Base-by-base conservation (phyloP, 495 filamentous ascomycete genomes). In the Penicillium lividum region DNA sequence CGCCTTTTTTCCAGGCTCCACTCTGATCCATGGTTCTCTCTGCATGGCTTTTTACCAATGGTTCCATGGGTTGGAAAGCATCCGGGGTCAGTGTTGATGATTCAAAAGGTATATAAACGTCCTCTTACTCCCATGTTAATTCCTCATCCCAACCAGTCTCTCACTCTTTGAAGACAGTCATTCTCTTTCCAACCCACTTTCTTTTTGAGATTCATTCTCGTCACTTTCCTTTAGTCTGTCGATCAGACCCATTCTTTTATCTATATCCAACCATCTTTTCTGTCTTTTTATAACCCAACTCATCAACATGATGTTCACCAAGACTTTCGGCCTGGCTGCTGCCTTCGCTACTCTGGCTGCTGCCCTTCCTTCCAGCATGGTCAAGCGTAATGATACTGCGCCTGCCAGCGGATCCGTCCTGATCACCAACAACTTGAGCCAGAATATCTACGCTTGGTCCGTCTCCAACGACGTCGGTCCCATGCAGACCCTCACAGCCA, bases 231-330 rank as follows among this genome's bases (percentile, higher is more conserved):
- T 60, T 68, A 45, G 50, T 70, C 66, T 69, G 59, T 68, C 54
- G 68, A 69, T 40, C 61, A 71, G 64, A 66, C 54, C 54, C 46
- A 11, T 45, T 43, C 27, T 9, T 58, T 47, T 22, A 58, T 59
- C 54, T 57, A 56, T 57, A 59, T 48, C 51, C 28, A 54, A 42
- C 33, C 53, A 52, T 53, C 51, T 58, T 62, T 1, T 34, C 46
- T 58, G 49, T 60, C 57, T 64, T 40, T 55, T 55, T 34, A 36
- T 52, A 18, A 52, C 58, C 51, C 57, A 49, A 43, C 43, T 36
- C 33, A 36, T 36, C 73, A 80, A 73, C 66, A 80, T 76, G 75
- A 69, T 78, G 66, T 78, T 80, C 75, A 67, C 69, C 66, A 77
- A 77, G 70, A 63, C 71, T 57, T 53, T 78, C 63, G 67, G 70